phyloP scores from a whole-genome alignment of 139 green algal species.

The Gonium pectorale region DNA sequence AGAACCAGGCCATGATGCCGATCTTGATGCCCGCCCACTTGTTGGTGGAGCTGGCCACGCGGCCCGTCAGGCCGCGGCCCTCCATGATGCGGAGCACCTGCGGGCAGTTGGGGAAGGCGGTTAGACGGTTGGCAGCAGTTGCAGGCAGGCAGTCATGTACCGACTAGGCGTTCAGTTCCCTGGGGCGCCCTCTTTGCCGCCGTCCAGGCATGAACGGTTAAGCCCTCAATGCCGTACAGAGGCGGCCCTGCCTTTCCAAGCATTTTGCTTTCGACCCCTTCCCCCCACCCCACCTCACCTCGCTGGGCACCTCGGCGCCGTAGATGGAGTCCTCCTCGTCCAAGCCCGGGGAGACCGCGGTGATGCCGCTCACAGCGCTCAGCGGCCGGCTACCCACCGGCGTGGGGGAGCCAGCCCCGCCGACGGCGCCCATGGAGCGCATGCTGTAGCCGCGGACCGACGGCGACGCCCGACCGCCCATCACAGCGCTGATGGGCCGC shows the following conservation, averaged over 20 bases:
- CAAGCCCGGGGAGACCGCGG: background rate
- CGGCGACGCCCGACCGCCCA: too few species aligned
- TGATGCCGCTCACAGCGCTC: background rate
- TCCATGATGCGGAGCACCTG: conserved; percentile 17
- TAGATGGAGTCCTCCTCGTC: background rate
- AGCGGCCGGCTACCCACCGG: background rate
- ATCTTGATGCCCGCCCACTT: conserved; percentile 60
- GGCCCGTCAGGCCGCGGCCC: background rate
- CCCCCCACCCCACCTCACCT: background rate
- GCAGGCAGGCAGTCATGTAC: too few species aligned
- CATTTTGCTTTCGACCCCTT: too few species aligned
- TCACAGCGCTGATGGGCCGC: too few species aligned
- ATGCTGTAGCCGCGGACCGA: too few species aligned
- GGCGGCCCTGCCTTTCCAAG: too few species aligned
- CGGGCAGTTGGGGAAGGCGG: too few species aligned
- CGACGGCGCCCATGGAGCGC: background rate
- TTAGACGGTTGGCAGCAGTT: too few species aligned
- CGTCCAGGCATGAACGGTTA: too few species aligned
- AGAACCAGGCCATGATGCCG: conserved; percentile 48
- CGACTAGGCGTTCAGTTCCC: too few species aligned
- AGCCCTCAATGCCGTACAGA: too few species aligned
- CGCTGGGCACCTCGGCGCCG: background rate
- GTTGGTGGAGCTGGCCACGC: background rate
- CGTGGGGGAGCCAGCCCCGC: background rate
- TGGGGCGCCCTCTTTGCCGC: too few species aligned